A percentile compares a stretch with the other conserved stretches of the same genome.
phyloP scores from a whole-genome alignment of 164 flowering plant species.

The Liquidambar formosana region DNA sequence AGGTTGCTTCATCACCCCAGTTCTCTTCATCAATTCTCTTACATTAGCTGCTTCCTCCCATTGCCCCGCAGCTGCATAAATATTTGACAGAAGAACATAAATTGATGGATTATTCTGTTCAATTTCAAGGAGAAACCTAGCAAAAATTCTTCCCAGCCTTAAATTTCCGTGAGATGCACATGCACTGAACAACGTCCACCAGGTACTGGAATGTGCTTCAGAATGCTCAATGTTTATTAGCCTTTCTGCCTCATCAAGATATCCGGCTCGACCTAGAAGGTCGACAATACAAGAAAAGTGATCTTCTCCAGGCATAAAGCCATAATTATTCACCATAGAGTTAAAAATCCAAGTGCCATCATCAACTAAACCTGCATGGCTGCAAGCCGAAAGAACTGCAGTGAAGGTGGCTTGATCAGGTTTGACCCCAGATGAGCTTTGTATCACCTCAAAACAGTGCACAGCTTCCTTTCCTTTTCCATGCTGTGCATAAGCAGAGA shows the following conservation, averaged over 20 bases:
- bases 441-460: conserved; percentile 42
- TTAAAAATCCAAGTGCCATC: conserved; percentile 49
- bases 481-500: conserved; percentile 65
- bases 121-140: conserved; percentile 40
- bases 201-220: conserved; percentile 31
- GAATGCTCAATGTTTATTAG: conserved; percentile 30
- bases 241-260: conserved; percentile 55
- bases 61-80: conserved; percentile 55
- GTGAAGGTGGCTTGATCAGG: conserved; percentile 68
- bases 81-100: conserved; percentile 54
- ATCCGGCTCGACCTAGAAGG: conserved; percentile 61
- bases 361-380: conserved; percentile 66
- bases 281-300: conserved; percentile 63
- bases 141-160: conserved; percentile 54
- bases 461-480: conserved; percentile 64
- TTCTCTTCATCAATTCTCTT: conserved; percentile 42
- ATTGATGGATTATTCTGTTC: conserved; percentile 54
- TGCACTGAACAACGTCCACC: conserved; percentile 70
- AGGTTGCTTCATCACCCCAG: conserved; percentile 40
- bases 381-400: conserved; percentile 65
- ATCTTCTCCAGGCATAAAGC: conserved; percentile 47
- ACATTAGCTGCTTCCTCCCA: conserved; percentile 64
- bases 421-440: conserved; percentile 20
- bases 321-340: conserved; percentile 49
- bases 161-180: conserved; percentile 63